Evolutionary conservation across 352 stramenopile genomes (phyloP).

Genomic region (Phytophthora sp.): DNA sequence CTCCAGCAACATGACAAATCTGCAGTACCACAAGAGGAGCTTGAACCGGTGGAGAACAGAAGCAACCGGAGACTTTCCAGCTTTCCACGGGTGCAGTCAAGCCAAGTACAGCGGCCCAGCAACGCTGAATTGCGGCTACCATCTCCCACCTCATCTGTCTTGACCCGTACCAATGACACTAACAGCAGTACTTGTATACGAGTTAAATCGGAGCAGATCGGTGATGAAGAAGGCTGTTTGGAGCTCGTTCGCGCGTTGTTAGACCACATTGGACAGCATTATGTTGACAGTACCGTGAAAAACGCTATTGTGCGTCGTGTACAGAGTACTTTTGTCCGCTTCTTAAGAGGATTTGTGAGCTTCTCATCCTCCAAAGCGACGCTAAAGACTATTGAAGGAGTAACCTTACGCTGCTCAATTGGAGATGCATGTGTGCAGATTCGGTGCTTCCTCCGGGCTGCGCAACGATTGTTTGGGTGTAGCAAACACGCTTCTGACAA

Average conservation of each 20-base stretch:
- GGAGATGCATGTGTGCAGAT: conserved; percentile 15
- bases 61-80: conserved; percentile 21
- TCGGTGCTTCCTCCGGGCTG: conserved; percentile 25
- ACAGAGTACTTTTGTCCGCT: conserved; percentile 18
- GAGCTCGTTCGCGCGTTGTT: conserved; percentile 22
- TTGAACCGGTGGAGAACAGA: conserved; percentile 16
- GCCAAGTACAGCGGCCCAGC: conserved; percentile 19
- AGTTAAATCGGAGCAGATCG: not conserved
- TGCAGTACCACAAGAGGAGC: conserved; percentile 3
- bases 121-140: conserved; percentile 33
- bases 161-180: conserved; percentile 11
- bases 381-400: not conserved
- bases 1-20: conserved; percentile 21
- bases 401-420: conserved; percentile 22
- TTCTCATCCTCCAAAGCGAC: conserved; percentile 1
- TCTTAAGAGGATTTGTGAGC: conserved; percentile 18
- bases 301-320: conserved; percentile 18
- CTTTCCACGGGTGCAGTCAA: conserved; percentile 31
- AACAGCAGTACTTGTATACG: not conserved
- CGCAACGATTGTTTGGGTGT: conserved; percentile 23
- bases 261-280: conserved; percentile 19
- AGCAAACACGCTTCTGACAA: not conserved
- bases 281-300: conserved; percentile 1
- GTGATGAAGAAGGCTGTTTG: conserved; percentile 7
- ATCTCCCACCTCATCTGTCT: conserved; percentile 25